Percentiles rank a stretch among this genome's conserved stretches.
Evolutionary conservation across 2,329 filamentous ascomycete genomes (phyloP).

Genomic region (Trichocomaceae sp.): DNA sequence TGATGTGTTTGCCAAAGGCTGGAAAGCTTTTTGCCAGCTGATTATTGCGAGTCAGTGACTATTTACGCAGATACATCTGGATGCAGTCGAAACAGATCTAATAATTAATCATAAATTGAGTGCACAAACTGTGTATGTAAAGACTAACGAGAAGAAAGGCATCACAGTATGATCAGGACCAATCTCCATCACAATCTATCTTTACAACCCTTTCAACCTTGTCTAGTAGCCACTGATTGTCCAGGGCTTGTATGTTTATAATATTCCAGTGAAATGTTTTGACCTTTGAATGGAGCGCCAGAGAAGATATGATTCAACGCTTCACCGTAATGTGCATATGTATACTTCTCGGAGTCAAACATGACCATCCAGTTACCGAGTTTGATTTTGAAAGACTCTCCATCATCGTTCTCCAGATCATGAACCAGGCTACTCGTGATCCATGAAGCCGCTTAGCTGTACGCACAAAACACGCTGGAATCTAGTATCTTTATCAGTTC

Average conservation of each 20-base stretch:
- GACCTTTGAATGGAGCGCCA: constrained; percentile 1
- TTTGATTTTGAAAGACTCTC: constrained; percentile 3
- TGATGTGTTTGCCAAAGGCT: too few species aligned
- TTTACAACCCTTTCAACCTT: constrained; percentile 5
- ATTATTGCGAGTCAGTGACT: too few species aligned
- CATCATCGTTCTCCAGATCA: background rate
- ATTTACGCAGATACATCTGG: too few species aligned
- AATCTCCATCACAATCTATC: constrained; percentile 5
- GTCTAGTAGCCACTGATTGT: background rate
- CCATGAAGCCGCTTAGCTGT: constrained; percentile 10
- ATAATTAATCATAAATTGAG: too few species aligned
- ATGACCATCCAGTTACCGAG: constrained; percentile 7
- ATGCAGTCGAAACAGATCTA: too few species aligned
- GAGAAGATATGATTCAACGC: background rate
- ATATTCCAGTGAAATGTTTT: constrained; percentile 7
- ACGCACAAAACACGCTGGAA: constrained; percentile 16
- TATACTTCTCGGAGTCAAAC: constrained; percentile 10
- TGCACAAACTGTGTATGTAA: too few species aligned
- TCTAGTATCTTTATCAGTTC: constrained; percentile 2
- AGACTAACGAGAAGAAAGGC: too few species aligned
- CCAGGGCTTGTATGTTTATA: constrained; percentile 9
- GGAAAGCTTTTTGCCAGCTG: too few species aligned
- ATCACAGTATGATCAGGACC: constrained; percentile 8
- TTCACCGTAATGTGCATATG: constrained; percentile 3
- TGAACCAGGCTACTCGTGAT: constrained; percentile 4